Evolutionary conservation across 1,139 yeast species (phyloP).

Genomic region (Lodderomyces beijingensis): DNA sequence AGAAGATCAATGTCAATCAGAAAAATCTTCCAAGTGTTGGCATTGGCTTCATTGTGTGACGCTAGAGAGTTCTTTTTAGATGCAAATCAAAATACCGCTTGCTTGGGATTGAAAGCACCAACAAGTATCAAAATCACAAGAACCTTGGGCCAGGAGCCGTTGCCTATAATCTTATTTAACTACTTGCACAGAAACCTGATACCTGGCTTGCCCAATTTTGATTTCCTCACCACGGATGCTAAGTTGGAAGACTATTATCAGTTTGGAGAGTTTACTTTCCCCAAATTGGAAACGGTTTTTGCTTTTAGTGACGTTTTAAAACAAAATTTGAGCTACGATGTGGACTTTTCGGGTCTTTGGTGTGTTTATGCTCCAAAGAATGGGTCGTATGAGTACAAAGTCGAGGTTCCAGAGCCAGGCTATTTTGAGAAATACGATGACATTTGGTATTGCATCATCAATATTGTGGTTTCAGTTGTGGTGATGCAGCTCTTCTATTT

Average conservation of each 20-base stretch:
- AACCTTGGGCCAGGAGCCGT: conserved; percentile 4
- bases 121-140: conserved; percentile 4
- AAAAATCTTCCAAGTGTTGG: too few species aligned
- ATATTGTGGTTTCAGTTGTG: conserved; percentile 4
- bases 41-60: too few species aligned
- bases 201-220: conserved; percentile 9
- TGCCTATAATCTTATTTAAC: conserved; percentile 7
- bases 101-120: conserved; percentile 3
- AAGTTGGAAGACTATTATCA: conserved; percentile 10
- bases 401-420: conserved; percentile 6
- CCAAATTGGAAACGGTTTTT: conserved; percentile 2
- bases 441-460: conserved; percentile 5
- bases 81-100: conserved; percentile 3
- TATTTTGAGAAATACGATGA: conserved; percentile 7
- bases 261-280: conserved; percentile 6
- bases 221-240: conserved; percentile 7
- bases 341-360: conserved; percentile 5
- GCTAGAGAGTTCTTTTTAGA: conserved; percentile 3
- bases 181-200: conserved; percentile 3
- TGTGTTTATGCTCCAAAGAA: conserved; percentile 9
- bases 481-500: conserved; percentile 4
- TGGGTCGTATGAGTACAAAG: conserved; percentile 8
- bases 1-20: too few species aligned
- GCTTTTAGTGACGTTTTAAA: conserved; percentile 3
- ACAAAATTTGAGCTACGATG: conserved; percentile 1